phyloP scores from a whole-genome alignment of 78 protist species.

The Cavenderia fasciculata region DNA sequence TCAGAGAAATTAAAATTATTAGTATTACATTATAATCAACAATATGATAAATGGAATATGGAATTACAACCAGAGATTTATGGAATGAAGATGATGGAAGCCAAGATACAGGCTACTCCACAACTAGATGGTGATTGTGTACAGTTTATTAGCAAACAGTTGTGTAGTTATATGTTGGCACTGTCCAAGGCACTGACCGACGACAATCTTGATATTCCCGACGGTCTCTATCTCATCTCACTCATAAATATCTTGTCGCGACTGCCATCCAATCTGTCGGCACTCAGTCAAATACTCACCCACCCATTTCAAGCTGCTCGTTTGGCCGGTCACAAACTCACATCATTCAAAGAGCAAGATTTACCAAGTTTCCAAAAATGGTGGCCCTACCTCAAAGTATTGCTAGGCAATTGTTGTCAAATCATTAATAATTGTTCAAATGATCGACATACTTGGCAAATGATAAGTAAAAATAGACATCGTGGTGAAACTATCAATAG shows the following conservation, averaged over 20 bases:
- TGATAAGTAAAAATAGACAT: background rate
- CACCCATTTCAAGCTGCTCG: conserved; percentile 62
- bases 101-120: conserved; percentile 12
- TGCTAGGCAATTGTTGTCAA: conserved; percentile 51
- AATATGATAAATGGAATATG: conserved; percentile 51
- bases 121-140: background rate
- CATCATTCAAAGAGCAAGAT: background rate
- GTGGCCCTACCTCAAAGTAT: conserved; percentile 58
- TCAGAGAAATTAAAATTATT: conserved; percentile 9
- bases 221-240: conserved; percentile 36
- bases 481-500: no score
- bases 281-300: background rate
- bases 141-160: conserved; percentile 22
- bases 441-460: conserved; percentile 3
- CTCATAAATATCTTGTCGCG: conserved; percentile 41
- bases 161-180: conserved; percentile 6
- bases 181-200: conserved; percentile 47
- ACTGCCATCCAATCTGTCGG: background rate
- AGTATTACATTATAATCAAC: conserved; percentile 47
- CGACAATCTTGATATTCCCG: conserved; percentile 37
- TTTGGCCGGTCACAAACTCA: conserved; percentile 8
- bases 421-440: conserved; percentile 17
- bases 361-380: conserved; percentile 4
- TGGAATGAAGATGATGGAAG: background rate
- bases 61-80: conserved; percentile 37